These are phyloP conservation scores for Rhodomyrtus tomentosa DNA, from an alignment of 345 rosid genomes.

Conservation along the genomic window DNA sequence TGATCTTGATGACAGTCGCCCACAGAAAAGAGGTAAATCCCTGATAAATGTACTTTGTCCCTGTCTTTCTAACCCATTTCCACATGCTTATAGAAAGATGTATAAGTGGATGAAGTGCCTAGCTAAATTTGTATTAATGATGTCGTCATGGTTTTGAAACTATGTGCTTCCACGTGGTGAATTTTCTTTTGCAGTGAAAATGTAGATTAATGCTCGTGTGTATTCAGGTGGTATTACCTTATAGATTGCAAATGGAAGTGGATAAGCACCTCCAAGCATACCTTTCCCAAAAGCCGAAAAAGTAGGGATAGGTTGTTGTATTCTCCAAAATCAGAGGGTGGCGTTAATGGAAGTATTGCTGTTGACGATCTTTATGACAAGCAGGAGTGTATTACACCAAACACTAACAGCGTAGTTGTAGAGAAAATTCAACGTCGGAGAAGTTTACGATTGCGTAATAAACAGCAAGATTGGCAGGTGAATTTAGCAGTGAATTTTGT, in stretches of 20 bases:
- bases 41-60: not conserved
- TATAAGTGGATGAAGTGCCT: not conserved
- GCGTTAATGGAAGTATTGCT: conserved; percentile 15
- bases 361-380: conserved; percentile 18
- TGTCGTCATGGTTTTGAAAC: not conserved
- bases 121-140: not conserved
- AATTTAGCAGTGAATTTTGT: not conserved
- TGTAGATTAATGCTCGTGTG: conserved; percentile 5
- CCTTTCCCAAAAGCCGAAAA: conserved; percentile 41
- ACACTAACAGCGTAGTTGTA: conserved; percentile 34
- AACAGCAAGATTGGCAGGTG: conserved; percentile 91
- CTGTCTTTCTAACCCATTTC: not conserved
- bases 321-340: conserved; percentile 11
- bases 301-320: conserved; percentile 9
- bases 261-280: conserved; percentile 49
- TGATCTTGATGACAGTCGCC: conserved; percentile 90
- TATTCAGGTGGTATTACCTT: conserved; percentile 61
- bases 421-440: conserved; percentile 54
- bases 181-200: not conserved
- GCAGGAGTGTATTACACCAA: conserved; percentile 26
- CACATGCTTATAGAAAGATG: not conserved
- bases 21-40: conserved; percentile 87
- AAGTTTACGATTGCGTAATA: conserved; percentile 58
- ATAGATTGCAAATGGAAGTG: conserved; percentile 72
- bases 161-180: not conserved